Base-by-base conservation (phyloP, 805 yeast genomes). In the Candida wancherniae region DNA sequence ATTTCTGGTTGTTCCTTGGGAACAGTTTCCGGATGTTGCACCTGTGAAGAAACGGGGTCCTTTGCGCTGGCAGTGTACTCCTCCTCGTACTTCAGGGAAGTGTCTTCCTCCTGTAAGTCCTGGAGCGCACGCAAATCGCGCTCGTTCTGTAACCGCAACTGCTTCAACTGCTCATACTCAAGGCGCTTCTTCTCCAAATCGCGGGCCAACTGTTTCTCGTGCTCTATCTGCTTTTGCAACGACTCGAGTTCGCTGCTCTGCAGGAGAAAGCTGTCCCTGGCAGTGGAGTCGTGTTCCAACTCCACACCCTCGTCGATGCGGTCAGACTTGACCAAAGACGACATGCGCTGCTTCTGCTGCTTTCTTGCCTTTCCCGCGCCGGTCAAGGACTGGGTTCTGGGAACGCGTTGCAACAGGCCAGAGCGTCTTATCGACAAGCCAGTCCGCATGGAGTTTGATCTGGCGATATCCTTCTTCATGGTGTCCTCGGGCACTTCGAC, bases 401-500 rank as follows among this genome's bases (percentile, higher is more conserved):
- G 49, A 9, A 8, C 21, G 12, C 31, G 29, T 19, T 24, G 20
- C 25, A 36, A 22, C 46, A 44, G 48, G 3, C 44, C 45, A 11
- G 49, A 36, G 36, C 64, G 50, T 3, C 55, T 42, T 19, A 53
- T 45, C 15, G 47, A 40, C 24, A 46, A 34, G 4, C 57, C 60
- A 8, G 60, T 48, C 22, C 70, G 52, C 36, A 64, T 54, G 9
- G 68, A 61, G 40, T 66, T 66, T 31, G 54, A 51, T 29, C 71
- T 45, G 1, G 63, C 60, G 10, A 66, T 50, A 33, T 64, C 69
- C 36, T 55, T 50, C 29, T 60, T 50, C 35, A 58, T 49, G 22
- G 53, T 46, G 9, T 67, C 69, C 34, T 61, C 69, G 0, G 86
- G 84, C 3, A 82, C 87, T 44, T 82, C 88, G 4, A 82, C 63